Evolutionary conservation across 2,329 filamentous ascomycete species (phyloP).

Genomic region (Fusarium paranaense): DNA sequence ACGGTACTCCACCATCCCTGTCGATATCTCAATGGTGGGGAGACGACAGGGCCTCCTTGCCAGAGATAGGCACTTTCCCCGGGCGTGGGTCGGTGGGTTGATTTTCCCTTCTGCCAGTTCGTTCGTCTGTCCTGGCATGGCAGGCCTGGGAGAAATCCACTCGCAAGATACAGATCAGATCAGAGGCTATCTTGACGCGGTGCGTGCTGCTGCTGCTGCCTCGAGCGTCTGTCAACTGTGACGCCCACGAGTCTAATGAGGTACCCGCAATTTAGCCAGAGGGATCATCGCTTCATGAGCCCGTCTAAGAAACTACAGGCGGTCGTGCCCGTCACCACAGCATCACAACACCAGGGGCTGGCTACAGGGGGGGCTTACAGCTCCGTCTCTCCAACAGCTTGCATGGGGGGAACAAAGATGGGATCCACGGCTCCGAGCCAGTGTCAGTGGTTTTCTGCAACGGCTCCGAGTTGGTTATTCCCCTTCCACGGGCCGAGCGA

Average conservation of each 20-base stretch:
- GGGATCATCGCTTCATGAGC: conserved; percentile 17
- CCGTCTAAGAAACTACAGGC: background rate
- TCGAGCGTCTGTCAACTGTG: background rate
- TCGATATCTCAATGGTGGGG: conserved; percentile 8
- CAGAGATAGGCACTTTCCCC: conserved; percentile 36
- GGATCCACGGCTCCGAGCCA: conserved; percentile 13
- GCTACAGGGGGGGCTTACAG: background rate
- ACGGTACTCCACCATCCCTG: conserved; percentile 1
- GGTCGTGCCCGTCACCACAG: conserved; percentile 4
- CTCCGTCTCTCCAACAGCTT: conserved; percentile 3
- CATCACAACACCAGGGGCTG: conserved; percentile 10
- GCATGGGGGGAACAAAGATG: background rate
- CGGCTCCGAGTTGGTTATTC: conserved; percentile 18
- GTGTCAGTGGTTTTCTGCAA: background rate
- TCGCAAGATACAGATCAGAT: conserved; percentile 22
- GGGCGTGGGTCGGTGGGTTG: conserved; percentile 14
- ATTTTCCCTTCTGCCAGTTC: background rate
- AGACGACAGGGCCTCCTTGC: background rate
- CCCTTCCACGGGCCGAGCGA: background rate
- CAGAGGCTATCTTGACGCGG: background rate
- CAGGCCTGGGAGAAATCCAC: conserved; percentile 6
- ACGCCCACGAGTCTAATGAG: background rate
- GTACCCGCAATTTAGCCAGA: background rate
- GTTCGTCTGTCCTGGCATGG: background rate
- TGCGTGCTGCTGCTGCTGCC: background rate